Evolutionary conservation across 176 grass and related monocot genomes (phyloP), one percentile per base, ranked within the genome.

Genomic region (Puccinellia tenuiflora): DNA sequence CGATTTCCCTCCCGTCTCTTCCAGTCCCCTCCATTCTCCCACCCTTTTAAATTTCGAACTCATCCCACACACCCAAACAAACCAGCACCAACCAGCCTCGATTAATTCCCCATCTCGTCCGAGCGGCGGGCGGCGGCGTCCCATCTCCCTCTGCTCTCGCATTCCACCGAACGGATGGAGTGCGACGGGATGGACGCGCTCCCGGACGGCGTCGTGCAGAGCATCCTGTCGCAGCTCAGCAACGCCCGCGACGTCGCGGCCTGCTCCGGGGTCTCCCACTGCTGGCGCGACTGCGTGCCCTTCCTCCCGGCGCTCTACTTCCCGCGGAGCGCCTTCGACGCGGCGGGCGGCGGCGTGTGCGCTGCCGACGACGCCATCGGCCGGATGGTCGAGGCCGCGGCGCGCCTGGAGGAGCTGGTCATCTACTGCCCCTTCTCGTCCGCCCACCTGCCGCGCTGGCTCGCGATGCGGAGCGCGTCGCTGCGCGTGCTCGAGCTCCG

Each of bases 381-480:
- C 11, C 89, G 91, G 64, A 98, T 98, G 96, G 51, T 98, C 75
- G 62, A 31, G 6, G 66, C 82, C 35, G 91, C 96, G 3, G 30
- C 45, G 5, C 79, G 87, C 13, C 87, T 98, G 25, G 76, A 95
- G 90, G 87, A 95, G 86, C 92, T 98, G 22, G 91, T 95, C 60
- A 75, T 98, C n/a, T 98, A 98, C 85, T 98, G 96, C 77, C 92
- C 96, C 38, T 98, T 98, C 87, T 90, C 90, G 52, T 29, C 85
- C 8, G 15, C 89, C 0, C 79, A 16, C 9, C 92, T 98, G 0
- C 87, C 80, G 5, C 54, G 38, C 57, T 95, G 92, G 93, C 52
- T 98, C 55, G 75, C 82, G 2, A 73, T 60, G 67, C 85, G 87
- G 1, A 72, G 82, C 62, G 39, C 81, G 13, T 85, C 91, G 43